Evolutionary conservation across 2,329 filamentous ascomycete species (phyloP).

Genomic region (Capronia epimyces): DNA sequence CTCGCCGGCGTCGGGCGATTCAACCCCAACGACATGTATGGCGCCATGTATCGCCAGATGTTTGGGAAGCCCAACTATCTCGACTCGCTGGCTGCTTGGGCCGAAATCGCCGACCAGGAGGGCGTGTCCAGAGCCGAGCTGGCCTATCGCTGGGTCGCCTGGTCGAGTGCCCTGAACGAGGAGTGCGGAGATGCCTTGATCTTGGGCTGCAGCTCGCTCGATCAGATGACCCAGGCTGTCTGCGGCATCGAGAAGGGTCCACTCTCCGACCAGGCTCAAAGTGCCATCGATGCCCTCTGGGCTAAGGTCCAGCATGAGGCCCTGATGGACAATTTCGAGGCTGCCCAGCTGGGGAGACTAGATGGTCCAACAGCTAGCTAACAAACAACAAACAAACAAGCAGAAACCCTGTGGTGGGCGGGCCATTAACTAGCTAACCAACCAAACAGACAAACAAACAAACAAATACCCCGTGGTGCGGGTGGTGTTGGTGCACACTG

Average conservation of each 20-base stretch:
- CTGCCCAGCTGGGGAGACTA: no score
- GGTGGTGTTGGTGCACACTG: no score
- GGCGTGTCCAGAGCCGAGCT: conserved; percentile 34
- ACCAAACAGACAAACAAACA: no score
- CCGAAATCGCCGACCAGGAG: conserved; percentile 26
- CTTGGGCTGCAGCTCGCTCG: conserved; percentile 33
- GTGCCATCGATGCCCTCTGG: conserved; percentile 31
- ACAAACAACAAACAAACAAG: no score
- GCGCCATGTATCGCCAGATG: conserved; percentile 24
- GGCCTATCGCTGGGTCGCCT: conserved; percentile 35
- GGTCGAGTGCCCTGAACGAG: conserved; percentile 31
- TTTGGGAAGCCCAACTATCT: conserved; percentile 32
- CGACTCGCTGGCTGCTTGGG: conserved; percentile 33
- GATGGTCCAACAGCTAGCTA: no score
- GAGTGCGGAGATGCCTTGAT: conserved; percentile 33
- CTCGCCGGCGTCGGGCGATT: conserved; percentile 32
- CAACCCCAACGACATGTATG: conserved; percentile 28
- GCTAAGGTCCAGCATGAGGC: conserved; percentile 30
- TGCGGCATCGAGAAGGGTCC: conserved; percentile 31
- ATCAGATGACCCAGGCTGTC: conserved; percentile 34
- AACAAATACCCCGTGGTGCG: no score
- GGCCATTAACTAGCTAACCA: no score
- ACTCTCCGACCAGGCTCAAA: conserved; percentile 29
- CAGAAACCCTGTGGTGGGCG: no score
- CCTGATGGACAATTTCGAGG: conserved; percentile 25